These are phyloP conservation scores for Pseudocercospora vitis DNA, from an alignment of 2,329 filamentous ascomycete species.

Conservation along the genomic window DNA sequence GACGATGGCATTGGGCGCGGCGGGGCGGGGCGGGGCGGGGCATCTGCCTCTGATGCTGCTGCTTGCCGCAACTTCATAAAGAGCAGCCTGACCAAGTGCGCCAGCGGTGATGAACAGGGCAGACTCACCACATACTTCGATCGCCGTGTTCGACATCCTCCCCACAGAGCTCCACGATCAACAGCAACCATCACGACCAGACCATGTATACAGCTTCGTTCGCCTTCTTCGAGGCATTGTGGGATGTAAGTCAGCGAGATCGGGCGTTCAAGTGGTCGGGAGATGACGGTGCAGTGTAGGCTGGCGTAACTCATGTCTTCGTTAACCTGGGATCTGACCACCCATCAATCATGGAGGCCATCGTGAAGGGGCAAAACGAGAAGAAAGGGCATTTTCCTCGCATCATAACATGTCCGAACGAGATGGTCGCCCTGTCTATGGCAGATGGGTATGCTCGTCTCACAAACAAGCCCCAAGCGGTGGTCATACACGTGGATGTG, in stretches of 20 bases:
- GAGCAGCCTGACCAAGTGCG: not conserved
- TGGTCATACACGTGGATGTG: slow-evolving; percentile 79
- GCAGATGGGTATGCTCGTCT: slow-evolving; percentile 76
- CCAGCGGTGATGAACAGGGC: not conserved
- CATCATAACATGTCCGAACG: slow-evolving; percentile 78
- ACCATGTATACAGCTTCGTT: slow-evolving; percentile 69
- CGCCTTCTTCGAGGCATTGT: slow-evolving; percentile 79
- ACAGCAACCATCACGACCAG: not conserved
- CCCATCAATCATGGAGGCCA: slow-evolving; percentile 76
- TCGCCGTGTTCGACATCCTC: not conserved
- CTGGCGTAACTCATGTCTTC: slow-evolving; percentile 60
- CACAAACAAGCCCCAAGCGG: slow-evolving; percentile 70
- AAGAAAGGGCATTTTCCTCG: slow-evolving; percentile 64
- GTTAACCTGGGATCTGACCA: slow-evolving; percentile 72
- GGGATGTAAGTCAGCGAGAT: slow-evolving; percentile 62
- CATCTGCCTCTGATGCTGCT: slow-evolving; percentile 1
- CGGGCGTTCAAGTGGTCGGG: no score
- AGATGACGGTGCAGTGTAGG: slow-evolving; percentile 35
- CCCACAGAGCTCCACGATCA: not conserved
- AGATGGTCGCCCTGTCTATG: slow-evolving; percentile 80
- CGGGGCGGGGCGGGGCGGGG: slow-evolving; percentile 1
- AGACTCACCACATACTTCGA: not conserved
- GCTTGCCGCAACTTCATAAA: not conserved
- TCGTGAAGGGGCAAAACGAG: slow-evolving; percentile 72
- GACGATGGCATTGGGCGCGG: not conserved